Base-by-base conservation (phyloP, 257 asterid genomes). In the Solanum paucissectum region DNA sequence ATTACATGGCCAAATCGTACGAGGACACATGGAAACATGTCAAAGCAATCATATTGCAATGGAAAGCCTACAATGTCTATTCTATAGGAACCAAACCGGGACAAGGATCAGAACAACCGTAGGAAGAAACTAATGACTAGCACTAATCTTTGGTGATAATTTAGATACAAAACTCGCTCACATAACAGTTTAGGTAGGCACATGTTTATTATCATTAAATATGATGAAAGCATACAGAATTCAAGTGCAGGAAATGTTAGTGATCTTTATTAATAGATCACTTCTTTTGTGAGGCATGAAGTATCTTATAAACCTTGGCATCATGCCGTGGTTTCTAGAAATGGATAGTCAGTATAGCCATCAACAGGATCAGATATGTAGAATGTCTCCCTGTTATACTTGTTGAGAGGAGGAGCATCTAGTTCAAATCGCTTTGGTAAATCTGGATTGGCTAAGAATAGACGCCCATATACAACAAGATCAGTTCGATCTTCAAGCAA, bases 271-370 rank as follows among this genome's bases (percentile, higher is more conserved):
- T 16, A 71, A 32, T 71, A 71, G 76, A 71, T 32, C 23, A 71
- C n/a, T 71, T 71, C n/a, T 71, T 71, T 71, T 71, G 76, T 71
- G 40, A 29, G 76, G 6, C 40, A 71, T 14, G 34, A 66, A 25
- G 86, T 86, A 21, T 32, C 77, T 66, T 6, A 25, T 20, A 71
- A 71, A 6, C 40, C 25, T 33, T 2, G 42, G 25, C 25, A 33
- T 60, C 89, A 92, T 13, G 87, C 87, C 13, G 55, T 87, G 66
- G 18, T 66, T n/a, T 87, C 83, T 52, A 88, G 89, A 68, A 77
- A 87, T 38, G 72, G 72, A 64, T 64, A 64, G 32, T 64, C 72
- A 64, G 72, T 64, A 64, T 64, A 64, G 34, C 72, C 72, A 64
- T 25, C 33, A 64, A 64, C 9, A 64, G 34, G 72, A 64, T 64